These are phyloP conservation scores for Saccharomycopsis fodiens DNA, from an alignment of 805 yeast species.

Conservation along the genomic window DNA sequence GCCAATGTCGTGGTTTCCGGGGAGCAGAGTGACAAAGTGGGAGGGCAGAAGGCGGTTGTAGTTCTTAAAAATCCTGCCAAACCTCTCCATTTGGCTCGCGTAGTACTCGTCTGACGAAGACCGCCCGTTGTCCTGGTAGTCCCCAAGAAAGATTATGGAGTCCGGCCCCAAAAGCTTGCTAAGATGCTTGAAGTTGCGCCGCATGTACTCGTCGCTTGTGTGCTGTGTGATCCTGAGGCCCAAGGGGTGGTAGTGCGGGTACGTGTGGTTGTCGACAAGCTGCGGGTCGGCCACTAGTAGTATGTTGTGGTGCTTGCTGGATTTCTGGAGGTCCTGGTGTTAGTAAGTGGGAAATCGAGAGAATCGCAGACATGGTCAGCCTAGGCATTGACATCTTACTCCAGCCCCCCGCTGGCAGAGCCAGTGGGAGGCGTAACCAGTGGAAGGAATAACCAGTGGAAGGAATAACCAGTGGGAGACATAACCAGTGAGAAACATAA, in stretches of 20 bases:
- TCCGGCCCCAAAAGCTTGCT: constrained; percentile 63
- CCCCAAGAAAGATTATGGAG: constrained; percentile 76
- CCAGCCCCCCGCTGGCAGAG: too few species aligned
- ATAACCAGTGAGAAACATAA: too few species aligned
- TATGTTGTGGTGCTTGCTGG: constrained; percentile 33
- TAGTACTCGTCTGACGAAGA: constrained; percentile 46
- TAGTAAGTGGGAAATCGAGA: too few species aligned
- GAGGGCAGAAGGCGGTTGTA: constrained; percentile 36
- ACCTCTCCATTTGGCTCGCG: constrained; percentile 61
- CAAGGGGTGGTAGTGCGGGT: constrained; percentile 56
- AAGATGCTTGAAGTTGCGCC: constrained; percentile 59
- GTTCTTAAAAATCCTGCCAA: constrained; percentile 53
- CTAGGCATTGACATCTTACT: too few species aligned
- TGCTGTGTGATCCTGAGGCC: constrained; percentile 46
- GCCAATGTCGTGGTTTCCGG: constrained; percentile 97
- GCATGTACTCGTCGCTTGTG: constrained; percentile 74
- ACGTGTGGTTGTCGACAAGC: constrained; percentile 79
- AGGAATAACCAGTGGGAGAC: too few species aligned
- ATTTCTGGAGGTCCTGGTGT: neutral
- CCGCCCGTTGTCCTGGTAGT: constrained; percentile 93
- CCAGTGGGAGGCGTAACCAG: too few species aligned
- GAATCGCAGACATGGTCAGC: too few species aligned
- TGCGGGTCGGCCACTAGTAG: constrained; percentile 90
- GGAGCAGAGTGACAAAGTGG: constrained; percentile 38
- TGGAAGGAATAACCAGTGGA: too few species aligned